Base-by-base conservation (phyloP, 2,329 filamentous ascomycete genomes). In the Arthrinium phaeospermum region DNA sequence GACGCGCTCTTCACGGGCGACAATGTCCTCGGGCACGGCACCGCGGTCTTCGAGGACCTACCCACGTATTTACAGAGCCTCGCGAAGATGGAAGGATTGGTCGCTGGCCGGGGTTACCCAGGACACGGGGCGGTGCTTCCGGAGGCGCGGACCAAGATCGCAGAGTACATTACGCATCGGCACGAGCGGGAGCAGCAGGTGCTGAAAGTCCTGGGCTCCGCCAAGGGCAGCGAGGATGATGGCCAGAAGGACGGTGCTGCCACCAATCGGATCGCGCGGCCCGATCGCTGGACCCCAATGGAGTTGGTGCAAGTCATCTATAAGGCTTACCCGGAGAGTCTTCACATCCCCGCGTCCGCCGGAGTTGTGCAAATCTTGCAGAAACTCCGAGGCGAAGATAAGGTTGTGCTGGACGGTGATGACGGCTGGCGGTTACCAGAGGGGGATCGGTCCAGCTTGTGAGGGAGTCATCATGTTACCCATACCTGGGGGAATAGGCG, bases 251-350 rank as follows among this genome's bases (percentile, higher is more conserved):
- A 27, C 27, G 30, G 30, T 27, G 45, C 1, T 12, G 81, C 2
- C 76, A 78, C 46, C 61, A 70, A 61, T 46, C 71, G 24, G 51
- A 74, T 34, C 67, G 72, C 22, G 70, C 61, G 76, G 45, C 76
- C 77, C 19, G 81, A 83, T 72, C 80, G 82, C 0, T 94, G 92
- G 93, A 90, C 88, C 8, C 87, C 91, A 12, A 92, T 94, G 88
- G 94, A 96, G 72, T 86, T 98, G 75, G 96, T 98, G n/a, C 93
- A 93, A 81, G 85, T 93, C 45, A 94, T 99, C 46, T 99, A 99
- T 81, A 88, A 87, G 70, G 91, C 94, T 77, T 91, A 97, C 30
- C 92, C 93, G 0, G 90, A 93, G 80, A 90, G 87, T 77, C 85
- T 98, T 75, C 93, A 95, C 81, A 79, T 87, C 14, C 92, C 95